Evolutionary conservation across 306 rosid genomes (phyloP), one percentile per base, ranked within the genome.

Genomic region (Glycine tomentella): DNA sequence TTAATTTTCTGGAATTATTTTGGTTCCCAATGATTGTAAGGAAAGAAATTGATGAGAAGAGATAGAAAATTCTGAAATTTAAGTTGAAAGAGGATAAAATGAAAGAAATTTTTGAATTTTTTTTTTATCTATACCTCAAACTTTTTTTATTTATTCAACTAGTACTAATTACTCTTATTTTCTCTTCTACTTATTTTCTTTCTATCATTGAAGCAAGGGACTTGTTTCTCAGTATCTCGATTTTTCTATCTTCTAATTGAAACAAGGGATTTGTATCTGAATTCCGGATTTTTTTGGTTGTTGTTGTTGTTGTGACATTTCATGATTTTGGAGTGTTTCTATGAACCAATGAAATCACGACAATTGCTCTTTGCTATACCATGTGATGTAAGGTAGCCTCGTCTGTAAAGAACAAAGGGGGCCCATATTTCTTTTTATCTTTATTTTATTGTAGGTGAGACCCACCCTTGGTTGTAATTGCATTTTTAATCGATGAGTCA

Each of bases 381-480:
- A 56, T 72, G 77, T 85, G 80, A 34, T 58, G 77, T 76, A 69
- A 34, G 72, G 25, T 12, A 5, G 63, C 52, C 76, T 52, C 4
- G 8, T 66, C 17, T 46, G 13, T 17, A 5, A 52, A 33, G n/a
- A 4, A 70, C 67, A 53, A 4, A 20, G 5, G 70, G 74, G 6
- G 31, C 3, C 59, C 72, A 62, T 34, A 6, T 34, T 44, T 7
- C 1, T 44, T 25, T 25, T 44, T n/a, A n/a, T n/a, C n/a, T 25
- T 25, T 25, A 25, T 25, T 25, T 25, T 25, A 25, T 25, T 25
- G 2, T 25, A 0, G 31, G 31, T 25, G 31, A 25, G 31, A 25
- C 31, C 31, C 31, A 25, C 31, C 31, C 31, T 25, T 25, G 31
- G 31, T 25, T 25, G 31, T 2, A 25, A 25, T 25, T 25, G 31